Conservation (phyloP, 148 eudicot genomes). For the Fagopyrum homotropicum region DNA sequence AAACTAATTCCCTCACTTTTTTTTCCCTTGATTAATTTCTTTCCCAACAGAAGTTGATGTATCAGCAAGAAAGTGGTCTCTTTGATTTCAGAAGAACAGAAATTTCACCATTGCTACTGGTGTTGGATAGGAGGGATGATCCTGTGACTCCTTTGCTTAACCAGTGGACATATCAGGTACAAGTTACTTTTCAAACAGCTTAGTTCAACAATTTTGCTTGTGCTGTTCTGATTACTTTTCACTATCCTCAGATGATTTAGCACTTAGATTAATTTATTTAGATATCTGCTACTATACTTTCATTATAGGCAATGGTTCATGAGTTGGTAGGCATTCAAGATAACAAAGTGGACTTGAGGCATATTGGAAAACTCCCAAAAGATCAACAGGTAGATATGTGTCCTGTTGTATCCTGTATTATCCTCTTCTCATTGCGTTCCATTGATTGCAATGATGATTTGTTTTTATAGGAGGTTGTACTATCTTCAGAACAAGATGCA, state of each 20-base stretch:
- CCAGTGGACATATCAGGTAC: conserved; percentile 99
- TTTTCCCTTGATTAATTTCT: neutral
- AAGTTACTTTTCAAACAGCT: neutral
- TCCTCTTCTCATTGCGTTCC: neutral
- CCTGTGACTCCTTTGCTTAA: conserved; percentile 94
- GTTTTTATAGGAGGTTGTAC: conserved; percentile 73
- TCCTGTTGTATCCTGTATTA: neutral
- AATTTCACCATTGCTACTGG: conserved; percentile 71
- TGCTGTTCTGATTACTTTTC: neutral
- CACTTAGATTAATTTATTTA: conserved; percentile 8
- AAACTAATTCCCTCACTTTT: neutral
- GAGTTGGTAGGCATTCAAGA: conserved; percentile 91
- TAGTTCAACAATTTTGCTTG: neutral
- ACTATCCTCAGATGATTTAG: neutral
- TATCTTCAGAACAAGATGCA: conserved; percentile 92
- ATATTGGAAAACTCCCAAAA: conserved; percentile 54
- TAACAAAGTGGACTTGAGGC: conserved; percentile 84
- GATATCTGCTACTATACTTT: conserved; percentile 17
- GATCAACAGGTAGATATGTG: conserved; percentile 71
- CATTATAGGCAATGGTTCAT: conserved; percentile 83
- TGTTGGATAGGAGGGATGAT: conserved; percentile 89
- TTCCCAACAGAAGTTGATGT: conserved; percentile 74
- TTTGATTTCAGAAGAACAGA: conserved; percentile 92
- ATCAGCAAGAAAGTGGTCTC: conserved; percentile 95
- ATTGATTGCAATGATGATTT: neutral